phyloP scores from a whole-genome alignment of 2,329 filamentous ascomycete genomes.

The Pseudocercospora pini-densiflorae region DNA sequence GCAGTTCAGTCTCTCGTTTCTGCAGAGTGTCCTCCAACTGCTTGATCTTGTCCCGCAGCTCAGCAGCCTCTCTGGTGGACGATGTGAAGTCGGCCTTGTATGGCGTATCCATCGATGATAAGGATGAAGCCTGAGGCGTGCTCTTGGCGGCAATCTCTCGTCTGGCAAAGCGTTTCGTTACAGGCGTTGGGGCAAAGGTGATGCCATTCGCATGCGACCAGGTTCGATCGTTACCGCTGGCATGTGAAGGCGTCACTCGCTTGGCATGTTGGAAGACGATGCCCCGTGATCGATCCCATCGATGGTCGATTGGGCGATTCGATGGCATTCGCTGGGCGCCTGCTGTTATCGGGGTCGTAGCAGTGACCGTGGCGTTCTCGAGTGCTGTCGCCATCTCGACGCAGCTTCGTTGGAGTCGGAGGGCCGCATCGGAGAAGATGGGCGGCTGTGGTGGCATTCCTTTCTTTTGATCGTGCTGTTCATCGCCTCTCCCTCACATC shows the following conservation, averaged over 20 bases:
- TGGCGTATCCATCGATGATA: not conserved
- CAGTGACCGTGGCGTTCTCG: conserved; percentile 13
- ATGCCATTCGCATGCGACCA: conserved; percentile 4
- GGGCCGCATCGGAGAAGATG: conserved; percentile 23
- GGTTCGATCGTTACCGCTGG: not conserved
- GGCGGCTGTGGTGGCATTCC: conserved; percentile 23
- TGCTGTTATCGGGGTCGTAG: not conserved
- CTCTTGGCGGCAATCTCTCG: not conserved
- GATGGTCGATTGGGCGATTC: conserved; percentile 33
- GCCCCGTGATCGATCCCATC: conserved; percentile 38
- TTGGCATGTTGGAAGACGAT: conserved; percentile 28
- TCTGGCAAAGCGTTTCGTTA: not conserved
- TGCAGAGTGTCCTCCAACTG: not conserved
- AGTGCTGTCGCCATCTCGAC: conserved; percentile 16
- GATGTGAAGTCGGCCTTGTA: conserved; percentile 2
- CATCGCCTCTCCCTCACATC: conserved; percentile 12
- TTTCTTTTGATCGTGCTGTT: conserved; percentile 14
- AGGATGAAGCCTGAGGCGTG: not conserved
- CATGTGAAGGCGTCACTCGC: conserved; percentile 1
- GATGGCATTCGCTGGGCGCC: conserved; percentile 29
- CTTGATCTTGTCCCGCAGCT: not conserved
- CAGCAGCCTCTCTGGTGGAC: not conserved
- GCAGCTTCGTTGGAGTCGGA: conserved; percentile 20
- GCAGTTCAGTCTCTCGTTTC: not conserved
- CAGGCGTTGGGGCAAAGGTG: not conserved